phyloP scores from a whole-genome alignment of 768 basidiomycete species.

The Glaciozyma antarctica region DNA sequence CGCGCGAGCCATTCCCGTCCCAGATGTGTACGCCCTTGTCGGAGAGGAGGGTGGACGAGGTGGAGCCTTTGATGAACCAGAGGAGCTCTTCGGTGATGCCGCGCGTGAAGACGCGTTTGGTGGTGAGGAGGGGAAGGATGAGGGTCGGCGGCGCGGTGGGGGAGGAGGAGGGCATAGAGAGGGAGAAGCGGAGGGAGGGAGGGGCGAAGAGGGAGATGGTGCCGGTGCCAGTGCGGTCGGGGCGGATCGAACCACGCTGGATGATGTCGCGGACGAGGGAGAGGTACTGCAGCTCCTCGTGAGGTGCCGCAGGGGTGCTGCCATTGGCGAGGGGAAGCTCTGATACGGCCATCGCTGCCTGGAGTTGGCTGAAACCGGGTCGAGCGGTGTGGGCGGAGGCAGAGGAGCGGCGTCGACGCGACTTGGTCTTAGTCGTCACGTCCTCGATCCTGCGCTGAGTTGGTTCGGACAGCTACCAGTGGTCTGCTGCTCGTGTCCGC shows the following conservation, averaged over 20 bases:
- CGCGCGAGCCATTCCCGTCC: conserved; percentile 89
- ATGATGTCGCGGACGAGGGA: conserved; percentile 68
- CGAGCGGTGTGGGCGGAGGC: no score
- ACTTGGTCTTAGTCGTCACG: no score
- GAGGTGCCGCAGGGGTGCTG: neutral
- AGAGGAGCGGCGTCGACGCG: no score
- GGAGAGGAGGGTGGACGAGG: conserved; percentile 66
- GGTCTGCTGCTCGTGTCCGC: no score
- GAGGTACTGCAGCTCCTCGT: conserved; percentile 83
- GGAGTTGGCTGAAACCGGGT: no score
- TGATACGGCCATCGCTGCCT: neutral
- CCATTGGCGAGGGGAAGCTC: neutral
- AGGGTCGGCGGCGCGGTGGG: conserved; percentile 27
- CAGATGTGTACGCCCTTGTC: conserved; percentile 87
- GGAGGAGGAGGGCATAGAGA: conserved; percentile 40
- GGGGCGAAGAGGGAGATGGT: conserved; percentile 89
- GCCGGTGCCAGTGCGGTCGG: conserved; percentile 91
- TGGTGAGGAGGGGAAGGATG: conserved; percentile 80
- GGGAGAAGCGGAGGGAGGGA: conserved; percentile 77
- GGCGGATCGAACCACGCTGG: conserved; percentile 61
- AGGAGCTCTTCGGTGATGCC: conserved; percentile 88
- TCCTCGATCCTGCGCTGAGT: no score
- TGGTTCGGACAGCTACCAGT: no score
- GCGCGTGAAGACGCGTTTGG: conserved; percentile 84
- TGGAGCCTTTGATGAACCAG: conserved; percentile 82